These are phyloP conservation scores for Asclepias syriaca DNA, from an alignment of 257 asterid genomes.

Conservation along the genomic window DNA sequence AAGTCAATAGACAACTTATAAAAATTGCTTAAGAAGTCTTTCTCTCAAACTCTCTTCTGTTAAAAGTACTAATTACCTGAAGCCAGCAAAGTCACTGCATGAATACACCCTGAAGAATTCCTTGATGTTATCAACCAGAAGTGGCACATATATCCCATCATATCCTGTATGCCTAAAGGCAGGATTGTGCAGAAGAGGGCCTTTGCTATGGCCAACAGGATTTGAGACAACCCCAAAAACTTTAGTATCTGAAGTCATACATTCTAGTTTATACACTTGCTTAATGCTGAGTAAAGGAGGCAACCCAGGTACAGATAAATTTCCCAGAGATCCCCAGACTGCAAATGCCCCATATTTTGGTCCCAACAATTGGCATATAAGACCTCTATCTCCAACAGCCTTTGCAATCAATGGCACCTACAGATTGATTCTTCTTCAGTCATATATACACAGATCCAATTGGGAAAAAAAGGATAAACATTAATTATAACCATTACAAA, in stretches of 20 bases:
- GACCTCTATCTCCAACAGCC: slow-evolving; percentile 66
- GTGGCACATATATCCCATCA: slow-evolving; percentile 65
- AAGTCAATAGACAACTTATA: not conserved
- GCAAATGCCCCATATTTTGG: slow-evolving; percentile 66
- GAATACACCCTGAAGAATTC: slow-evolving; percentile 62
- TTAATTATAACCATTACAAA: not conserved
- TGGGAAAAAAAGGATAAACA: not conserved
- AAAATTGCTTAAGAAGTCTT: not conserved
- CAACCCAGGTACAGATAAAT: slow-evolving; percentile 42
- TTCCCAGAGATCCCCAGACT: slow-evolving; percentile 42
- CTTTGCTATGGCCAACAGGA: slow-evolving; percentile 71
- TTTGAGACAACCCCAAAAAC: slow-evolving; percentile 58
- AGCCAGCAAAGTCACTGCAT: slow-evolving; percentile 56
- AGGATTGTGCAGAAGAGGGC: slow-evolving; percentile 68
- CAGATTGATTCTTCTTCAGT: not conserved
- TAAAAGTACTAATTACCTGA: slow-evolving; percentile 40
- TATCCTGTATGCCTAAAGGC: slow-evolving; percentile 53
- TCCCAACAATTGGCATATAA: slow-evolving; percentile 62
- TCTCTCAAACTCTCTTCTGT: not conserved
- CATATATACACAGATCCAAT: not conserved
- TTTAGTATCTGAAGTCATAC: slow-evolving; percentile 45
- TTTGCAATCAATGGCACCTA: slow-evolving; percentile 54
- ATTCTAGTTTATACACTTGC: slow-evolving; percentile 49
- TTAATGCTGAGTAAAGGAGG: slow-evolving; percentile 50
- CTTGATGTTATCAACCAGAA: slow-evolving; percentile 52